Percentiles rank a stretch among this genome's conserved stretches.
Conservation (phyloP, 2,329 filamentous ascomycete species). For the Aspergillus japonicus region DNA sequence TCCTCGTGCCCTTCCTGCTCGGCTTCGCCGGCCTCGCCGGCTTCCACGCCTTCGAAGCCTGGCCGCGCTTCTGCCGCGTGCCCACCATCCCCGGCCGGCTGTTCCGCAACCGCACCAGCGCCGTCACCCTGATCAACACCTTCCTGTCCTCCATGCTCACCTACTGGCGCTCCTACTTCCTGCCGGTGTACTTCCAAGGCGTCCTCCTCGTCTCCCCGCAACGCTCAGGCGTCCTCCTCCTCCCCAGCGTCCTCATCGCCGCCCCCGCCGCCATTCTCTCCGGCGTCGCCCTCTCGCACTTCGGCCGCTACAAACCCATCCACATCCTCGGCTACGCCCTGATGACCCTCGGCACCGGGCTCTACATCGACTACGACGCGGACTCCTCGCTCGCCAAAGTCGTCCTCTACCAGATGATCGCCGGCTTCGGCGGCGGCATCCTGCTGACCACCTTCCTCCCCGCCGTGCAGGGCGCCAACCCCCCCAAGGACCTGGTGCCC, state of each 20-base stretch:
- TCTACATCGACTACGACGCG: constrained; percentile 45
- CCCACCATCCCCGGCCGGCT: no score
- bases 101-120: no score
- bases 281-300: constrained; percentile 50
- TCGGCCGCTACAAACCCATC: constrained; percentile 48
- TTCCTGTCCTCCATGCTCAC: no score
- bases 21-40: constrained; percentile 49
- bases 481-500: no score
- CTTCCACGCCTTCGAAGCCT: constrained; percentile 45
- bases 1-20: constrained; percentile 55
- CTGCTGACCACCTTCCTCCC: constrained; percentile 58
- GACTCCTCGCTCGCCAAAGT: constrained; percentile 38
- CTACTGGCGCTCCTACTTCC: constrained; percentile 53
- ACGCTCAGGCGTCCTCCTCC: constrained; percentile 55
- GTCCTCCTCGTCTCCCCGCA: constrained; percentile 61
- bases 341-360: constrained; percentile 46
- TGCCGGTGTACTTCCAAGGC: constrained; percentile 73
- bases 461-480: constrained; percentile 46
- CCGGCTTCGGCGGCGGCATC: constrained; percentile 52
- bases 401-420: constrained; percentile 50
- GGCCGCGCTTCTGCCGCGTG: no score
- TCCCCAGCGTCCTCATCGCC: constrained; percentile 56
- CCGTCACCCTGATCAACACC: no score
- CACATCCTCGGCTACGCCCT: constrained; percentile 45
- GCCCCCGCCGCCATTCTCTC: constrained; percentile 44